These are phyloP conservation scores for Cladorrhinum samala DNA, from an alignment of 495 filamentous ascomycete genomes.

Conservation along the genomic window DNA sequence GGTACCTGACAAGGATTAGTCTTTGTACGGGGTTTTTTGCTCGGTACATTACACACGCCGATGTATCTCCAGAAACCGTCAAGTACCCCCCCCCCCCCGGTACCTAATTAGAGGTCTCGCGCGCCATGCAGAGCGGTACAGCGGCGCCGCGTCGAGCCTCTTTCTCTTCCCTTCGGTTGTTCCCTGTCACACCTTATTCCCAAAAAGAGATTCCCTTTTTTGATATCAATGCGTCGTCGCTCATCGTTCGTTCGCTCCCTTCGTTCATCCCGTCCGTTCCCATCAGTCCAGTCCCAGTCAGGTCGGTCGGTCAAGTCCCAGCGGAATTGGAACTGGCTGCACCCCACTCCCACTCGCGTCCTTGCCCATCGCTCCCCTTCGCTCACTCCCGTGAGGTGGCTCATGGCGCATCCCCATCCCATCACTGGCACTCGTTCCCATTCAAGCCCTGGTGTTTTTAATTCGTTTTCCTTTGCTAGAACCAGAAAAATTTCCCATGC, in stretches of 20 bases:
- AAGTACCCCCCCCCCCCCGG: too few species aligned
- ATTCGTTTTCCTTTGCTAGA: conserved; percentile 35
- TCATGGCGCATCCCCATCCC: too few species aligned
- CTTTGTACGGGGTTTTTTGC: background rate
- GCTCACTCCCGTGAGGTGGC: too few species aligned
- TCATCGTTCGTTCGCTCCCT: conserved; percentile 4
- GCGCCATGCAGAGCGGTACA: background rate
- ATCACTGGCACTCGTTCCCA: too few species aligned
- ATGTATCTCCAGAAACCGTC: conserved; percentile 1
- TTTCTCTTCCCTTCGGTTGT: too few species aligned
- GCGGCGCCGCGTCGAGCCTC: too few species aligned
- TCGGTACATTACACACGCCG: too few species aligned
- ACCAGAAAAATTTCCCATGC: conserved; percentile 38
- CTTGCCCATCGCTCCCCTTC: conserved; percentile 1
- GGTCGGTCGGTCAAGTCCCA: too few species aligned
- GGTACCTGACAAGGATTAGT: background rate
- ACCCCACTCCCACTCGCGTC: background rate
- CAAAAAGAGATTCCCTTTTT: conserved; percentile 4
- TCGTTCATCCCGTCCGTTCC: background rate
- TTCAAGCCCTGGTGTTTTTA: conserved; percentile 40
- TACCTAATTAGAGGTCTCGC: too few species aligned
- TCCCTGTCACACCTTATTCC: conserved; percentile 14
- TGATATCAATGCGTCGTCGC: background rate
- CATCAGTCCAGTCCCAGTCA: background rate
- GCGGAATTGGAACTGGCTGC: too few species aligned